Conservation (phyloP, 108 stramenopile species). For the Skeletonema costatum region DNA sequence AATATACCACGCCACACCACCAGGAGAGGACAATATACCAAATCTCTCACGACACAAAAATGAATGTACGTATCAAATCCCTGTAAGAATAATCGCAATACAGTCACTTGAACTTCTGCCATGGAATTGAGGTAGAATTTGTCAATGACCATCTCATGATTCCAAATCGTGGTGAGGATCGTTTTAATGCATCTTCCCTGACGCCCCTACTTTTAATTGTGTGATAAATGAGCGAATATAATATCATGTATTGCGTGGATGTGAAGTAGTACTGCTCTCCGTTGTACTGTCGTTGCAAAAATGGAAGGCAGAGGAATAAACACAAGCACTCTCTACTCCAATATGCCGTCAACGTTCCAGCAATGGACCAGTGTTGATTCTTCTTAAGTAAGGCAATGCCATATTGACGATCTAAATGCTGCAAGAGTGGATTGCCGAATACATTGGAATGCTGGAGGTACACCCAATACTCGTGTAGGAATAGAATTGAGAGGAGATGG, state of each 20-base stretch:
- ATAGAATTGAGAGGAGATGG: conserved; percentile 9
- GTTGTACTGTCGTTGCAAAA: conserved; percentile 4
- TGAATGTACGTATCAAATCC: conserved; percentile 54
- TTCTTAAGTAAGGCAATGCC: conserved; percentile 47
- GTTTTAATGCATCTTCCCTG: conserved; percentile 40
- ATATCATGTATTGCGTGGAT: conserved; percentile 48
- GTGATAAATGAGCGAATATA: conserved; percentile 55
- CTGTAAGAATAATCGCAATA: conserved; percentile 47
- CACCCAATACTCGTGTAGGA: conserved; percentile 58
- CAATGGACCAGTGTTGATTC: conserved; percentile 58
- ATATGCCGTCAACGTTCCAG: conserved; percentile 53
- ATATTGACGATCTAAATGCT: conserved; percentile 57
- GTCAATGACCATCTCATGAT: conserved; percentile 61
- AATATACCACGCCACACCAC: conserved; percentile 2
- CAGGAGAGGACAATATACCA: conserved; percentile 8
- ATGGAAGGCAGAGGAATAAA: conserved; percentile 52
- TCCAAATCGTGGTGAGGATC: conserved; percentile 43
- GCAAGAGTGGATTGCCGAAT: conserved; percentile 46
- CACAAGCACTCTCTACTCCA: conserved; percentile 50
- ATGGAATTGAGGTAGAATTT: conserved; percentile 46
- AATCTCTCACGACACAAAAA: conserved; percentile 43
- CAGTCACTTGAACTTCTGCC: conserved; percentile 16
- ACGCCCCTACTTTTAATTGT: conserved; percentile 57
- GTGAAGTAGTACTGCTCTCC: conserved; percentile 12
- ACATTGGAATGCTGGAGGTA: conserved; percentile 61